phyloP scores from a whole-genome alignment of 2,329 filamentous ascomycete genomes.

The Trichoderma gracile region DNA sequence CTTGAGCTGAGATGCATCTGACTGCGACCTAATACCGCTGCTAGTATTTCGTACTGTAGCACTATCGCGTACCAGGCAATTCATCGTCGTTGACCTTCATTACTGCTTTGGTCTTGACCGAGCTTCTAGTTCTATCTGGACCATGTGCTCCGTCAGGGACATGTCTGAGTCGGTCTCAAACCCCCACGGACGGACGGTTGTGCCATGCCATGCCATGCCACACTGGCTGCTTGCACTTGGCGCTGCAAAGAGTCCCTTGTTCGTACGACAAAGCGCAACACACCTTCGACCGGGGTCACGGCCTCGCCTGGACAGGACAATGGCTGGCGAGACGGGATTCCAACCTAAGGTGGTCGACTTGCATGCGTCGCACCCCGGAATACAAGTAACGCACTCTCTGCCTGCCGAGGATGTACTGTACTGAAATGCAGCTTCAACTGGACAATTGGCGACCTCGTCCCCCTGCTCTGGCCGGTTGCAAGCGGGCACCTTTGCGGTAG shows the following conservation, averaged over 20 bases:
- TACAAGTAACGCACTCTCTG: not conserved
- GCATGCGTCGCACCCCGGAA: not conserved
- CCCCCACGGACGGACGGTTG: conserved; percentile 7
- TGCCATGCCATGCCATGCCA: not conserved
- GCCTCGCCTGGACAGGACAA: not conserved
- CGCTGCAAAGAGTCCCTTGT: not conserved
- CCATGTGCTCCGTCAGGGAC: not conserved
- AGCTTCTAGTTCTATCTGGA: not conserved
- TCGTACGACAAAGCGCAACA: not conserved
- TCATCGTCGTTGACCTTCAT: conserved; percentile 20
- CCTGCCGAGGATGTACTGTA: not conserved
- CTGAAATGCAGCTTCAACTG: not conserved
- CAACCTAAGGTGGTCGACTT: conserved; percentile 11
- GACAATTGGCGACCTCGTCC: not conserved
- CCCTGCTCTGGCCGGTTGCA: conserved; percentile 3
- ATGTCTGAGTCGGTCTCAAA: not conserved
- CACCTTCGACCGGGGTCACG: not conserved
- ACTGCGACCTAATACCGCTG: conserved; percentile 1
- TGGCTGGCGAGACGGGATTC: not conserved
- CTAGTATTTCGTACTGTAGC: too few relatives aligned
- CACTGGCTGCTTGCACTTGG: not conserved
- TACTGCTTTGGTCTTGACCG: conserved; percentile 15
- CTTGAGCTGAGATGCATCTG: conserved; percentile 15
- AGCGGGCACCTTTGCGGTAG: not conserved
- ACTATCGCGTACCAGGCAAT: not conserved